These are phyloP conservation scores for Dalbergia cochinchinensis DNA, from an alignment of 306 rosid genomes.

Conservation along the genomic window DNA sequence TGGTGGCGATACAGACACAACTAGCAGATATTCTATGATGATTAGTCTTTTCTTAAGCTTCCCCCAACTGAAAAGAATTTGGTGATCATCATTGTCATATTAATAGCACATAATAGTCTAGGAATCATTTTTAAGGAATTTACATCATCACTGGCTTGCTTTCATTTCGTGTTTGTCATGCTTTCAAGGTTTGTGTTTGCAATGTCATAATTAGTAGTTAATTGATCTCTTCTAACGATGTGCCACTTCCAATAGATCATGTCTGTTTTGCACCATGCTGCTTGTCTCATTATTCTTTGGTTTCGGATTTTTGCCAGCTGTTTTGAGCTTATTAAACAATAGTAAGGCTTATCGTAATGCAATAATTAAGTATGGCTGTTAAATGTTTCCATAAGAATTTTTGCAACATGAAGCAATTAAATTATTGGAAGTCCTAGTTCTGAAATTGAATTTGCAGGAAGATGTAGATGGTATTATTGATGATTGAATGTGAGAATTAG, in stretches of 20 bases:
- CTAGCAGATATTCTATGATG: constrained; percentile 97
- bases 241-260: background rate
- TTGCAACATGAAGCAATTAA: background rate
- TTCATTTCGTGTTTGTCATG: background rate
- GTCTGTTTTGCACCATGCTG: background rate
- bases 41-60: constrained; percentile 52
- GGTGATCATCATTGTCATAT: background rate
- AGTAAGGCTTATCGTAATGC: too few species aligned
- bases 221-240: background rate
- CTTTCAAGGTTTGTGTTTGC: background rate
- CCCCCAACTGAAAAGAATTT: background rate
- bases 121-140: constrained; percentile 10
- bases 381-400: background rate
- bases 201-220: background rate
- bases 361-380: too few species aligned
- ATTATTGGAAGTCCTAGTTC: background rate
- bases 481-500: constrained; percentile 6
- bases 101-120: background rate
- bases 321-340: background rate
- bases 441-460: constrained; percentile 1
- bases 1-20: constrained; percentile 96
- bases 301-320: background rate
- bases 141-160: constrained; percentile 6
- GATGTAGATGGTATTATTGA: background rate
- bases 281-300: background rate